A percentile compares a stretch with the other conserved stretches of the same genome.
phyloP scores from a whole-genome alignment of 2,329 filamentous ascomycete species.

The Colletotrichum tofieldiae region DNA sequence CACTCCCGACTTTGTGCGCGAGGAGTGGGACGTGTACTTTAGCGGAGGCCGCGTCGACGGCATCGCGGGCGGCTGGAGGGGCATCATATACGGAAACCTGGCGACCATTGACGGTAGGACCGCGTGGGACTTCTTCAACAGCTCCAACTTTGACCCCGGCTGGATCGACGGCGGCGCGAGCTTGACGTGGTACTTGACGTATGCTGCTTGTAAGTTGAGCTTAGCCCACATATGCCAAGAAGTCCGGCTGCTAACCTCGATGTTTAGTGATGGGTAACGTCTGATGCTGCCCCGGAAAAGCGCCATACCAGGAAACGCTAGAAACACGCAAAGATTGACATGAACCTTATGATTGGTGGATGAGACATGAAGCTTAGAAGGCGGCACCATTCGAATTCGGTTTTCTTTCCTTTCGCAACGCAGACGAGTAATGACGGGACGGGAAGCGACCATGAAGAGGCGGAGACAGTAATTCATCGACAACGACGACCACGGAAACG shows the following conservation, averaged over 20 bases:
- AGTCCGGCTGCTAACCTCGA: slow-evolving; percentile 16
- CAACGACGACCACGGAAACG: neutral
- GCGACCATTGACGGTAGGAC: slow-evolving; percentile 80
- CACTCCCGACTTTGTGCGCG: slow-evolving; percentile 76
- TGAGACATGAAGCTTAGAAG: slow-evolving; percentile 2
- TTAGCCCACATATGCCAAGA: neutral
- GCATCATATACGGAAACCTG: slow-evolving; percentile 86
- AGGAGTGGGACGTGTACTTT: slow-evolving; percentile 91
- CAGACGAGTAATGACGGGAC: slow-evolving; percentile 14
- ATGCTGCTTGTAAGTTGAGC: slow-evolving; percentile 77
- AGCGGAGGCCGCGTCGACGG: slow-evolving; percentile 74
- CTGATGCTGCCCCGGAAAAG: neutral
- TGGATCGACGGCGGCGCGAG: slow-evolving; percentile 89
- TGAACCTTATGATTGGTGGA: slow-evolving; percentile 1
- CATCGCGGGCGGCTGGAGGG: slow-evolving; percentile 85
- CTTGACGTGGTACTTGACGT: slow-evolving; percentile 88
- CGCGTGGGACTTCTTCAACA: slow-evolving; percentile 83
- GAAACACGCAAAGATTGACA: neutral
- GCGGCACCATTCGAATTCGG: slow-evolving; percentile 15
- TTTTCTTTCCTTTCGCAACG: neutral
- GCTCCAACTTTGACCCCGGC: slow-evolving; percentile 73
- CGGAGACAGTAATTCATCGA: neutral
- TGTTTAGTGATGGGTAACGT: slow-evolving; percentile 14
- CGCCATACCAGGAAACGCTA: neutral
- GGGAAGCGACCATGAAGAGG: neutral